Percentiles rank a stretch among this genome's conserved stretches.
phyloP scores from a whole-genome alignment of 495 filamentous ascomycete species.

The Parachaetomium inaequale region DNA sequence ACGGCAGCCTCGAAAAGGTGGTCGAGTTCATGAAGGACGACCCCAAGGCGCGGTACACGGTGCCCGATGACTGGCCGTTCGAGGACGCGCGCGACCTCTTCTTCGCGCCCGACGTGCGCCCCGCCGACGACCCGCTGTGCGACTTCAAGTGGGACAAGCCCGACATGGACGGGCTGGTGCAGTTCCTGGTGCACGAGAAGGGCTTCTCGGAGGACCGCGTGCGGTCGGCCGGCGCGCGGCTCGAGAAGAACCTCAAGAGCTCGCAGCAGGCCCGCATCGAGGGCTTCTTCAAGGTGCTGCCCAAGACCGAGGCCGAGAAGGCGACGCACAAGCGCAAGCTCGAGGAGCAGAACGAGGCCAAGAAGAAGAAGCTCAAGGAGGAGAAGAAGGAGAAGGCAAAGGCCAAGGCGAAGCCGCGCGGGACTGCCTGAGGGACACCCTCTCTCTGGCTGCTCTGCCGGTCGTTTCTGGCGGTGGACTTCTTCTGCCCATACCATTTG shows the following conservation, averaged over 20 bases:
- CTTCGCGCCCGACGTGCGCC: constrained; percentile 80
- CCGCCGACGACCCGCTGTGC: constrained; percentile 78
- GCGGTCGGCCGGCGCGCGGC: constrained; percentile 64
- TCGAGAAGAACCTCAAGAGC: constrained; percentile 84
- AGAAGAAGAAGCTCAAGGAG: constrained; percentile 90
- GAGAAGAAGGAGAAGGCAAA: constrained; percentile 91
- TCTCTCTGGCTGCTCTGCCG: neutral
- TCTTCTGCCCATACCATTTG: neutral
- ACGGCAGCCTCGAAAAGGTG: constrained; percentile 81
- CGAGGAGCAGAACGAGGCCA: constrained; percentile 80
- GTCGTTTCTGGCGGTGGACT: neutral
- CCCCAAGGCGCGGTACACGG: constrained; percentile 68
- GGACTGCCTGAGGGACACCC: constrained; percentile 26
- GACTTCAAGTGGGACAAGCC: constrained; percentile 98
- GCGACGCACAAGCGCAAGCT: constrained; percentile 84
- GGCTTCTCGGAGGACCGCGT: constrained; percentile 95
- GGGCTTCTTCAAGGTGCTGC: constrained; percentile 95
- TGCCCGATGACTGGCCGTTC: constrained; percentile 93
- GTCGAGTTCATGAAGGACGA: constrained; percentile 73
- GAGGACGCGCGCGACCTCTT: constrained; percentile 89
- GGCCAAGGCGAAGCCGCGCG: constrained; percentile 74
- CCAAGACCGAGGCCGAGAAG: constrained; percentile 80
- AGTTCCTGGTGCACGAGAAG: constrained; percentile 89
- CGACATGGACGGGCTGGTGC: constrained; percentile 79
- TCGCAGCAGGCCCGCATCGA: constrained; percentile 89